These are phyloP conservation scores for Abelmoschus esculentus DNA, from an alignment of 345 rosid species.

Conservation along the genomic window DNA sequence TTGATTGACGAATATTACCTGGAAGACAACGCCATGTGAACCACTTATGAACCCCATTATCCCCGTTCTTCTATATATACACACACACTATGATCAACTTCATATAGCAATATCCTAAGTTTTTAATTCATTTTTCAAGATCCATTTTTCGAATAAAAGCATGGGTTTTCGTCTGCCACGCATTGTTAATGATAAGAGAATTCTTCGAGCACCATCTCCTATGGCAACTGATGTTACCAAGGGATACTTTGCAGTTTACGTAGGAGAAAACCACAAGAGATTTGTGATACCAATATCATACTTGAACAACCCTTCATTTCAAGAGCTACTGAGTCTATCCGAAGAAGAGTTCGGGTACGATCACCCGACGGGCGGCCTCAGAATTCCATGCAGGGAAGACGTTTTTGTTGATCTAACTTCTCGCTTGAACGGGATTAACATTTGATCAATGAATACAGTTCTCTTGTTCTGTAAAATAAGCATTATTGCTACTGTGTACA, in stretches of 20 bases:
- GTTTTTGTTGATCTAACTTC: slow-evolving; percentile 11
- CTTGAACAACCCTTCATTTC: slow-evolving; percentile 27
- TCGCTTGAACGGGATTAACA: not conserved
- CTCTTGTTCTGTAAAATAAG: not conserved
- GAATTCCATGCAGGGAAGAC: slow-evolving; percentile 32
- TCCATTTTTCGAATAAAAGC: not conserved
- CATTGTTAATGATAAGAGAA: not conserved
- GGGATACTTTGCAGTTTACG: slow-evolving; percentile 5
- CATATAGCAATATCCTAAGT: too few relatives aligned
- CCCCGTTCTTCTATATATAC: not conserved
- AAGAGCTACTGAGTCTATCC: slow-evolving; percentile 19
- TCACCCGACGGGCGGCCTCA: slow-evolving; percentile 34
- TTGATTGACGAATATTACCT: not conserved
- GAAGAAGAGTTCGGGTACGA: slow-evolving; percentile 37
- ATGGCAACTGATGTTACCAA: slow-evolving; percentile 23
- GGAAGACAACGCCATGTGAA: slow-evolving; percentile 7
- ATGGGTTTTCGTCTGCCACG: slow-evolving; percentile 3
- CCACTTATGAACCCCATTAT: not conserved
- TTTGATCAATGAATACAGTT: not conserved
- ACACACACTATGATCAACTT: not conserved
- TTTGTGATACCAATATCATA: slow-evolving; percentile 28
- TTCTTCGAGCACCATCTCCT: not conserved
- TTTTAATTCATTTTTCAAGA: not conserved
- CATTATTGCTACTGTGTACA: not conserved
- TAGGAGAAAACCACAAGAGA: slow-evolving; percentile 32